These are phyloP conservation scores for Agapanthus africanus DNA, from an alignment of 106 monocot species.

Conservation along the genomic window DNA sequence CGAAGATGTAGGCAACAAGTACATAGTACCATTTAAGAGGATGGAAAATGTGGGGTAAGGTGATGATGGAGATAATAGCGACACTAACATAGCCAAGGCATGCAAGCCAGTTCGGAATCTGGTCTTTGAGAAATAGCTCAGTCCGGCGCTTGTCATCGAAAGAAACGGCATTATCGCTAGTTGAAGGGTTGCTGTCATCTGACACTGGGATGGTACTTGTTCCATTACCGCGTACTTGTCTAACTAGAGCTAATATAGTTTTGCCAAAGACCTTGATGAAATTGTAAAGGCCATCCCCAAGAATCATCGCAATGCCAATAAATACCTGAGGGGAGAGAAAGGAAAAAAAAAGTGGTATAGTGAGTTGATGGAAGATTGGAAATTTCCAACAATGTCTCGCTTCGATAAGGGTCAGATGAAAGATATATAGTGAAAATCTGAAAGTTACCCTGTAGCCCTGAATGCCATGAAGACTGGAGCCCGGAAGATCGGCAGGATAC, in stretches of 20 bases:
- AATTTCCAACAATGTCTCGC: too few relatives aligned
- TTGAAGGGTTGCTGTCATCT: neutral
- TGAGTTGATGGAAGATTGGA: too few relatives aligned
- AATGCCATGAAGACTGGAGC: conserved; percentile 41
- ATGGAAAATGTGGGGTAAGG: conserved; percentile 42
- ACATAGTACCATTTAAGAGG: conserved; percentile 44
- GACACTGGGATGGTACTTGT: conserved; percentile 25
- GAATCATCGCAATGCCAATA: conserved; percentile 58
- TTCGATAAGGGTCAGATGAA: too few relatives aligned
- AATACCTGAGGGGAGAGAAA: too few relatives aligned
- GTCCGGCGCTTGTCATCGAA: conserved; percentile 59
- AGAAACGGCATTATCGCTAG: neutral
- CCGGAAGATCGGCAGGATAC: conserved; percentile 37
- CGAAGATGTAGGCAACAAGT: conserved; percentile 28
- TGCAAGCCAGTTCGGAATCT: conserved; percentile 34
- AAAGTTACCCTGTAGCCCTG: conserved; percentile 73
- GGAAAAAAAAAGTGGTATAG: too few relatives aligned
- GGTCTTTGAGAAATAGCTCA: conserved; percentile 62
- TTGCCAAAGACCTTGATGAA: conserved; percentile 39
- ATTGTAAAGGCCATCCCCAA: conserved; percentile 79
- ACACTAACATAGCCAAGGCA: conserved; percentile 25
- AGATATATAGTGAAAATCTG: too few relatives aligned
- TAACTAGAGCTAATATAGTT: conserved; percentile 11
- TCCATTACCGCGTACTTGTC: conserved; percentile 9
- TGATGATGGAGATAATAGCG: conserved; percentile 26